These are phyloP conservation scores for Cucumis cinereus DNA, from an alignment of 306 rosid genomes.

Conservation along the genomic window DNA sequence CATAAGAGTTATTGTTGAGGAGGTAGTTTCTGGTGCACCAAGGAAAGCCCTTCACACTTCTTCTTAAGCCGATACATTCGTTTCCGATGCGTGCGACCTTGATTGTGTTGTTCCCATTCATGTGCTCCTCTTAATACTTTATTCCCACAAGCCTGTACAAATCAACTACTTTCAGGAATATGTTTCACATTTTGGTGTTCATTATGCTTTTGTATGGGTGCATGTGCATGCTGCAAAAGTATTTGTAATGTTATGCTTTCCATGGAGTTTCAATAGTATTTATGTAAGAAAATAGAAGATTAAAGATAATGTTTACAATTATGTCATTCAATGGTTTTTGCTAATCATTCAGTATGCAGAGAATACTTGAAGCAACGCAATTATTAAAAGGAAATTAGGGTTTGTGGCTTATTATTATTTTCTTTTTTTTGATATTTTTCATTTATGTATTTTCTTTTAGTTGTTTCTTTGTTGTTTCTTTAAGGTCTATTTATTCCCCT, in stretches of 20 bases:
- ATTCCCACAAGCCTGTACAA: conserved; percentile 67
- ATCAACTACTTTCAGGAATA: background rate
- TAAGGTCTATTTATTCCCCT: no score
- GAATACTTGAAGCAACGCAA: background rate
- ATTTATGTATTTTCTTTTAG: no score
- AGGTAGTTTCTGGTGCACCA: conserved; percentile 13
- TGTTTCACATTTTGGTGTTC: background rate
- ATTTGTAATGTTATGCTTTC: background rate
- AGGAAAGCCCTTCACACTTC: conserved; percentile 23
- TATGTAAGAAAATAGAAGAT: background rate
- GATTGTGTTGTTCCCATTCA: conserved; percentile 86
- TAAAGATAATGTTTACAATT: background rate
- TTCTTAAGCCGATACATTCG: conserved; percentile 46
- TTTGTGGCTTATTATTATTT: no score
- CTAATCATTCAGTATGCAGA: background rate
- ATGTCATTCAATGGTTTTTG: background rate
- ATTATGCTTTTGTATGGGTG: background rate
- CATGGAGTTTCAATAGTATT: background rate
- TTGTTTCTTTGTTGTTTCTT: no score
- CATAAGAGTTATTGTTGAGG: background rate
- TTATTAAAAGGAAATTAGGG: no score
- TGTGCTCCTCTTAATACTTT: conserved; percentile 70
- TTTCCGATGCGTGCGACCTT: conserved; percentile 70
- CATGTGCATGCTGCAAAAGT: background rate
- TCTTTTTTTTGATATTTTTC: no score